Evolutionary conservation across 805 yeast genomes (phyloP), one percentile per base, ranked within the genome.

Genomic region (Sungouiella blattae): DNA sequence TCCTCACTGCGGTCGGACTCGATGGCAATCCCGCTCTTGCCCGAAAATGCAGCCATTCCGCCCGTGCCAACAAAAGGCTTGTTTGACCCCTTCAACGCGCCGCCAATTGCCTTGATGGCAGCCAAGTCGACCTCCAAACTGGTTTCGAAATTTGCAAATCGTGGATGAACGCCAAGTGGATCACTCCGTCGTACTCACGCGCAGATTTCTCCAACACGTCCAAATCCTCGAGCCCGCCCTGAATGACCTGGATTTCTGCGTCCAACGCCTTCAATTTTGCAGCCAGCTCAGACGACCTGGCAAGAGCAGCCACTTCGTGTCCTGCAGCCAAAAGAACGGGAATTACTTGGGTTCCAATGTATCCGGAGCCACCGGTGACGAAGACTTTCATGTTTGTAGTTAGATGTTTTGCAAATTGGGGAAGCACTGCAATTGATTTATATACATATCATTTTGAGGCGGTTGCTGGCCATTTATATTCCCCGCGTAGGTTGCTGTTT

Each of bases 91-190:
- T 33, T 43, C 2, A 60, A 28, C 5, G 57, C 57, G 3, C 55
- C 55, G 22, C 43, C 33, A 39, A 65, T 45, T 9, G 61, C 49
- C 11, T 38, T 31, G n/a, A 54, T 33, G 1, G 66, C 68, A 4
- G 25, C 38, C n/a, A 30, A 35, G 26, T 64, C 69, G 28, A 47
- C 30, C 16, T 37, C 36, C 24, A 42, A 34, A 17, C 50, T 26
- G n/a, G 47, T 30, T 2, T 29, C 44, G 24, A 38, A 45, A 9
- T 53, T 42, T 4, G 37, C 14, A 55, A 60, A 32, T 63, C 63
- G 38, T 60, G 62, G 18, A 49, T 41, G 40, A 57, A 66, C 1
- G 59, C 73, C 26, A 62, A 38, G 35, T 66, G 71, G n/a, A 64
- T 31, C 11, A 60, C 58, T 6, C 58, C 71, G 35, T 68, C 73